These are phyloP conservation scores for Suhomyces bokatorum DNA, from an alignment of 1,139 yeast genomes.

Conservation along the genomic window DNA sequence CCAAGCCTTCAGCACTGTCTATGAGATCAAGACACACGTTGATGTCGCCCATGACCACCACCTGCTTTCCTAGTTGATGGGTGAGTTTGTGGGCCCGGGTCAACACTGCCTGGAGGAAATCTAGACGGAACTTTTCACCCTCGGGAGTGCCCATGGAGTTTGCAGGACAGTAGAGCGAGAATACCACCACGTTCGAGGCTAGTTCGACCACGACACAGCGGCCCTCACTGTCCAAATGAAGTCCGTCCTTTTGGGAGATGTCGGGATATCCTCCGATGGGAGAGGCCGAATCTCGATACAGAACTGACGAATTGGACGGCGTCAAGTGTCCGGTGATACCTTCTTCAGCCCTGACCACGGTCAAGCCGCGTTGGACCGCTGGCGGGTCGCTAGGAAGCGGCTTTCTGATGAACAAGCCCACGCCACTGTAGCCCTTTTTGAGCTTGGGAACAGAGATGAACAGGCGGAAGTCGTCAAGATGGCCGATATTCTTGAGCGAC, in stretches of 20 bases:
- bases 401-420: slow-evolving; percentile 72
- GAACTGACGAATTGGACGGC: background rate
- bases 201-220: slow-evolving; percentile 76
- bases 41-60: slow-evolving; percentile 83
- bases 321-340: slow-evolving; percentile 77
- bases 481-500: slow-evolving; percentile 47
- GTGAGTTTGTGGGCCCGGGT: slow-evolving; percentile 58
- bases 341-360: slow-evolving; percentile 78
- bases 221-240: slow-evolving; percentile 77
- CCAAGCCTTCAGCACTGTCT: slow-evolving; percentile 76
- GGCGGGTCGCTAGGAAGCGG: slow-evolving; percentile 44
- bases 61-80: slow-evolving; percentile 53
- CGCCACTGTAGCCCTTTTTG: slow-evolving; percentile 89
- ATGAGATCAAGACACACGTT: slow-evolving; percentile 78
- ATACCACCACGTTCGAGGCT: slow-evolving; percentile 59
- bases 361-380: slow-evolving; percentile 35
- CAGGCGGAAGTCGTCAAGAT: slow-evolving; percentile 56
- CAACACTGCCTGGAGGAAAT: slow-evolving; percentile 59
- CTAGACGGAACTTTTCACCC: slow-evolving; percentile 61
- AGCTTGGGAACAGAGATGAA: slow-evolving; percentile 67
- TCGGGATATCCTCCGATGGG: slow-evolving; percentile 76
- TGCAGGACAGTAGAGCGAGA: slow-evolving; percentile 91
- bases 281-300: slow-evolving; percentile 26
- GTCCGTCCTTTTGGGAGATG: slow-evolving; percentile 38
- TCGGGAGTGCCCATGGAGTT: slow-evolving; percentile 72